Evolutionary conservation across 2,329 filamentous ascomycete species (phyloP), one percentile per base, ranked within the genome.

Genomic region (Verticillium albo-atrum): DNA sequence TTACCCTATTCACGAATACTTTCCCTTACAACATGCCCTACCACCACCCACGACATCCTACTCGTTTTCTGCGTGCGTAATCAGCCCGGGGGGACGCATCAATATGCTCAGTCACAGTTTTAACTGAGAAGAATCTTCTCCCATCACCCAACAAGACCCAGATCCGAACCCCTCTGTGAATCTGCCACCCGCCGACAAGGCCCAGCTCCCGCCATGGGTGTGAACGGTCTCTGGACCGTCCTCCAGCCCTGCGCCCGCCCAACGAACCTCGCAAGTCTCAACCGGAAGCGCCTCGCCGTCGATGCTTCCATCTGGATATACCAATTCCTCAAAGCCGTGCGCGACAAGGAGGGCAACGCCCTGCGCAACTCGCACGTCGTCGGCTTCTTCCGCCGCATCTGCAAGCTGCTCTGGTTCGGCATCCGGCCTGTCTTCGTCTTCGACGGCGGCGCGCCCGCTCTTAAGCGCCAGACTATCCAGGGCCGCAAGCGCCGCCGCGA

Each of bases 291-390:
- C 17, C 89, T 99, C 55, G 96, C 95, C 54, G 92, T 99, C 66
- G 95, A 99, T 77, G 95, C 96, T 60, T 97, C 93, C 14, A 99
- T 99, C 72, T 99, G 95, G 95, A 98, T 99, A 68, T 99, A 99
- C 81, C 95, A 99, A 72, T 99, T 99, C 70, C 86, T 99, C 68
- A 99, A 99, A 78, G 95, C 96, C 10, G 95, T 99, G 12, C 93
- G 95, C 68, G 95, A 99, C 77, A 97, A 98, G 70, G 95, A 99
- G 75, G 95, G 95, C 58, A 97, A 99, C 71, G 95, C 95, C 1
- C 82, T 99, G 57, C 91, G 93, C 64, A 99, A 97, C 77, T 94
- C 91, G 30, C 95, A 99, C 70, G 86, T 99, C 35, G 91, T 99
- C 51, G 95, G 96, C 42, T 99, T 99, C 84, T 99, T 99, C 77